Evolutionary conservation across 768 basidiomycete species (phyloP).

Genomic region (Lactarius hatsudake): DNA sequence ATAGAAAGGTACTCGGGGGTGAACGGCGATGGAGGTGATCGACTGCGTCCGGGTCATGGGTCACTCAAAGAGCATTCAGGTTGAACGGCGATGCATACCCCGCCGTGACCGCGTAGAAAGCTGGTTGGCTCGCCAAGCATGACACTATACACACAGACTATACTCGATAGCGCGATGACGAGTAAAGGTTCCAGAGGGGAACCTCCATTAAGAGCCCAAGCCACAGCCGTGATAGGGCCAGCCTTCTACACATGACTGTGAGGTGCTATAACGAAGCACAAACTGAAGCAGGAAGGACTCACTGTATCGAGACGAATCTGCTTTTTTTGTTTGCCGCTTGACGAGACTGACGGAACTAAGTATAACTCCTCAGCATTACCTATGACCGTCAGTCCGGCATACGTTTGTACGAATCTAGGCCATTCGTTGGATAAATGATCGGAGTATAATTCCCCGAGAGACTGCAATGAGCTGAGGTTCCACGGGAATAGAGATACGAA

Average conservation of each 20-base stretch:
- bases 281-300: constrained; percentile 3
- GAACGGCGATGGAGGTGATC: constrained; percentile 68
- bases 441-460: constrained; percentile 4
- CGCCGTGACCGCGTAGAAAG: constrained; percentile 42
- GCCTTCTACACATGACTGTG: constrained; percentile 12
- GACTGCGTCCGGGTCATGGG: constrained; percentile 33
- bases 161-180: constrained; percentile 50
- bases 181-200: constrained; percentile 55
- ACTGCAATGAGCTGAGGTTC: constrained; percentile 5
- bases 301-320: constrained; percentile 18
- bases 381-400: constrained; percentile 13
- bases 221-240: constrained; percentile 39
- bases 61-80: constrained; percentile 6
- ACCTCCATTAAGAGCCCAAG: constrained; percentile 54
- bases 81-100: constrained; percentile 15
- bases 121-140: constrained; percentile 41
- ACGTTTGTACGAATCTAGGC: constrained; percentile 2
- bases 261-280: not conserved
- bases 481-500: constrained; percentile 30
- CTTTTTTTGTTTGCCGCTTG: constrained; percentile 12
- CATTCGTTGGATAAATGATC: constrained; percentile 14
- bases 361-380: constrained; percentile 21
- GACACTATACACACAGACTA: constrained; percentile 57
- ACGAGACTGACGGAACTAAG: constrained; percentile 8
- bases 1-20: constrained; percentile 55